A percentile compares a stretch with the other conserved stretches of the same genome.
These are phyloP conservation scores for Allium fistulosum DNA, from an alignment of 106 monocot genomes.

Conservation along the genomic window DNA sequence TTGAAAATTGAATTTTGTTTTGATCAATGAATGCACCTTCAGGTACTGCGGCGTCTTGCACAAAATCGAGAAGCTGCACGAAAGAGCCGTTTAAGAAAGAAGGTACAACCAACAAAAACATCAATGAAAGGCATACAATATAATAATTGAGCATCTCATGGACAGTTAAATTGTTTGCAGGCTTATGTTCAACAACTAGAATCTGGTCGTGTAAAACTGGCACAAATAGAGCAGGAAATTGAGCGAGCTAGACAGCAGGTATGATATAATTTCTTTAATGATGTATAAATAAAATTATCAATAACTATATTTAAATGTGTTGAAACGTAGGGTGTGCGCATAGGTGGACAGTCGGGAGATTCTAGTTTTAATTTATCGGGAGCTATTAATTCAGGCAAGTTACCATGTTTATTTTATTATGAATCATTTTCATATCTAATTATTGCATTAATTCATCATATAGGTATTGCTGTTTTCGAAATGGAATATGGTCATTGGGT, in stretches of 20 bases:
- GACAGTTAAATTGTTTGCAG: constrained; percentile 22
- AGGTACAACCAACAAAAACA: constrained; percentile 32
- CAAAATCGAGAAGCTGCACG: constrained; percentile 95
- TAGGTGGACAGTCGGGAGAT: constrained; percentile 47
- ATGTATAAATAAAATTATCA: background rate
- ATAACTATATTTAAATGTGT: background rate
- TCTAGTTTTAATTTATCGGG: constrained; percentile 35
- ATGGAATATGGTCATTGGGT: constrained; percentile 88
- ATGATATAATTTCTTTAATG: background rate
- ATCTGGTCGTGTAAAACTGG: constrained; percentile 68
- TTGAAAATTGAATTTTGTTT: background rate
- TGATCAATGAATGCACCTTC: constrained; percentile 8
- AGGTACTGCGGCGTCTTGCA: constrained; percentile 80
- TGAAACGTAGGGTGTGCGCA: constrained; percentile 34
- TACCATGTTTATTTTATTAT: background rate
- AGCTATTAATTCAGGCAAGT: constrained; percentile 48
- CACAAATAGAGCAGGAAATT: constrained; percentile 76
- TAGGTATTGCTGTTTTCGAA: constrained; percentile 68
- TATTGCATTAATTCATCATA: constrained; percentile 3
- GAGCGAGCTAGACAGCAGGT: constrained; percentile 63
- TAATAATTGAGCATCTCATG: too few species aligned
- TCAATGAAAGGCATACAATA: too few species aligned
- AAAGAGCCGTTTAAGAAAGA: constrained; percentile 82
- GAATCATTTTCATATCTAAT: background rate
- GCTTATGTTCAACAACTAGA: constrained; percentile 94